Percentiles rank a stretch among this genome's conserved stretches.
Conservation (phyloP, 352 stramenopile genomes). For the Blastocystis sp. region DNA sequence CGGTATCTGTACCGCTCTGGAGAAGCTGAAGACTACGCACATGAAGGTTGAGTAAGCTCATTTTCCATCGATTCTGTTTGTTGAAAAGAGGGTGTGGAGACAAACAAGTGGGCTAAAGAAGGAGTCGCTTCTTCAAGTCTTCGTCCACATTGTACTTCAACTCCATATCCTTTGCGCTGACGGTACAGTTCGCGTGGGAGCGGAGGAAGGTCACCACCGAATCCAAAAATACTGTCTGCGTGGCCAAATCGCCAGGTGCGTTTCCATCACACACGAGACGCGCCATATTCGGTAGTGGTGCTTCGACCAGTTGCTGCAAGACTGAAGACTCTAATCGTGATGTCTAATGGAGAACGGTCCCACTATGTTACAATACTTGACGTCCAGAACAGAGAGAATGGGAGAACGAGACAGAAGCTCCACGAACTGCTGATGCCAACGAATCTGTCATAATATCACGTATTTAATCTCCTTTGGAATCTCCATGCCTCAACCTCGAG, state of each 20-base stretch:
- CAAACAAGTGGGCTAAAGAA: not conserved
- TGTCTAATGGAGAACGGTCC: not conserved
- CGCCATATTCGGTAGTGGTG: not conserved
- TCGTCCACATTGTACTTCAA: not conserved
- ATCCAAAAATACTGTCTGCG: not conserved
- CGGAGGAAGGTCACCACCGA: not conserved
- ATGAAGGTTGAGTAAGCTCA: not conserved
- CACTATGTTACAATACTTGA: not conserved
- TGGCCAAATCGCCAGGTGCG: not conserved
- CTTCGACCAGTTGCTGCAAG: not conserved
- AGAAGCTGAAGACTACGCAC: not conserved
- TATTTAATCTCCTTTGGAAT: conserved; percentile 24
- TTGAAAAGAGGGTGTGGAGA: not conserved
- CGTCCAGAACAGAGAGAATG: not conserved
- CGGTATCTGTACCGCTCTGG: not conserved
- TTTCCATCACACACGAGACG: not conserved
- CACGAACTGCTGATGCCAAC: conserved; percentile 29
- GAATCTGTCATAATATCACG: not conserved
- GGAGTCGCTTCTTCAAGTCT: not conserved
- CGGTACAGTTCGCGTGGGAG: not conserved
- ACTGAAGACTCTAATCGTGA: not conserved
- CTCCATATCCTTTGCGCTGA: not conserved
- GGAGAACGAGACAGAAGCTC: not conserved
- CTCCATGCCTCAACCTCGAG: conserved; percentile 4
- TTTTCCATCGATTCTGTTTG: not conserved